phyloP scores from a whole-genome alignment of 2,329 filamentous ascomycete genomes.

The Lomentospora prolificans region DNA sequence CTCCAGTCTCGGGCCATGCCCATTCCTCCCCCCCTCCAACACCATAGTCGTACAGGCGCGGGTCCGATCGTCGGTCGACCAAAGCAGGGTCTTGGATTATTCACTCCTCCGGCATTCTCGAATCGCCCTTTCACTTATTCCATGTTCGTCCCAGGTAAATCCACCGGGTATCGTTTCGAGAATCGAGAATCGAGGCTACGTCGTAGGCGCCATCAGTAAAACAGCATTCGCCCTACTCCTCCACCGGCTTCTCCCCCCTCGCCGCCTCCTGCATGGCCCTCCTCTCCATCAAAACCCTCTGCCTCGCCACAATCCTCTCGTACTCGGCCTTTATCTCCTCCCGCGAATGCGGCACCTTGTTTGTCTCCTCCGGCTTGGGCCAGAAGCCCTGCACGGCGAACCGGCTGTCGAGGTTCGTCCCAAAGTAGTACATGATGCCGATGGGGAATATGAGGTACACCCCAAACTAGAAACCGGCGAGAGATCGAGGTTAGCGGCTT shows the following conservation, averaged over 20 bases:
- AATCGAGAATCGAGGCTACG: too few relatives aligned
- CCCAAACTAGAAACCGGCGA: conserved; percentile 59
- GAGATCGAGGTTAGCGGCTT: neutral
- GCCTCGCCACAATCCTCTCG: conserved; percentile 53
- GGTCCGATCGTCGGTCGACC: conserved; percentile 16
- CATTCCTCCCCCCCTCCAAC: neutral
- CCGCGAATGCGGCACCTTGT: conserved; percentile 64
- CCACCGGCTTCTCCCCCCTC: conserved; percentile 18
- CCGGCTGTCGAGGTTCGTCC: conserved; percentile 88
- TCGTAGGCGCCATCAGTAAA: neutral
- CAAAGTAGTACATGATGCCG: conserved; percentile 99
- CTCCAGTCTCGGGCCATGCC: neutral
- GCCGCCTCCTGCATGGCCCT: conserved; percentile 25
- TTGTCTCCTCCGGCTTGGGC: conserved; percentile 71
- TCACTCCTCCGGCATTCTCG: too few relatives aligned
- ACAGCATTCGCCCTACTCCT: conserved; percentile 18
- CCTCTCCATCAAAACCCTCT: conserved; percentile 65
- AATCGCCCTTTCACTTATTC: too few relatives aligned
- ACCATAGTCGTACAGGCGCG: neutral
- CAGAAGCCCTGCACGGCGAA: conserved; percentile 90
- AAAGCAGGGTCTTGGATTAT: too few relatives aligned
- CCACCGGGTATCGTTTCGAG: too few relatives aligned
- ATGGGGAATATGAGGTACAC: conserved; percentile 99
- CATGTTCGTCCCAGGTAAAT: too few relatives aligned
- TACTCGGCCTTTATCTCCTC: conserved; percentile 81